A percentile compares a stretch with the other conserved stretches of the same genome.
These are phyloP conservation scores for Phytophthora sp. DNA, from an alignment of 352 stramenopile species.

Conservation along the genomic window DNA sequence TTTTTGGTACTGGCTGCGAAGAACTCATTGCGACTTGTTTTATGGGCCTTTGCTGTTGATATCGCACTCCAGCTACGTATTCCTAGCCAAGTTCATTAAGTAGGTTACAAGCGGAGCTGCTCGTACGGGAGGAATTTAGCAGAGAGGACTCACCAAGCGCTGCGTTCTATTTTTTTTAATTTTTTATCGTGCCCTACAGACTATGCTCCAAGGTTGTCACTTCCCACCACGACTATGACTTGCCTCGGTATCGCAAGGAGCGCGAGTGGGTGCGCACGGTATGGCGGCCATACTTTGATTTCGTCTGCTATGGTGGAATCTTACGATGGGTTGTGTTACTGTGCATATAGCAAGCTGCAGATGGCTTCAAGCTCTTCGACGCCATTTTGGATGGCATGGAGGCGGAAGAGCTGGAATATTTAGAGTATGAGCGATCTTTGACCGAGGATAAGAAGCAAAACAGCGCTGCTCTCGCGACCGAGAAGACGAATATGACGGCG, in stretches of 20 bases:
- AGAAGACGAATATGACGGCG: constrained; percentile 31
- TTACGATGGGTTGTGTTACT: constrained; percentile 4
- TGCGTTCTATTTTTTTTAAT: constrained; percentile 36
- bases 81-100: constrained; percentile 85
- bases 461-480: constrained; percentile 6
- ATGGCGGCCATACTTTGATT: constrained; percentile 7
- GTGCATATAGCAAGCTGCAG: constrained; percentile 61
- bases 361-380: constrained; percentile 72
- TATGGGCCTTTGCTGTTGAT: neutral
- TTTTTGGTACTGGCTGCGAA: constrained; percentile 29
- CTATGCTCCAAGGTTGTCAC: constrained; percentile 78
- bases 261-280: constrained; percentile 71
- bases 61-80: constrained; percentile 65
- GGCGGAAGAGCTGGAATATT: constrained; percentile 60
- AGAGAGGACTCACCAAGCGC: constrained; percentile 11
- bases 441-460: constrained; percentile 34
- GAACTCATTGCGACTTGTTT: constrained; percentile 1
- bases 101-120: constrained; percentile 34
- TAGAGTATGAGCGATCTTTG: constrained; percentile 61
- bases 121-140: constrained; percentile 1
- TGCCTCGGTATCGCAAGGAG: constrained; percentile 61
- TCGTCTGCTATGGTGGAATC: neutral
- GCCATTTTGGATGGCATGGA: constrained; percentile 84
- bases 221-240: constrained; percentile 64
- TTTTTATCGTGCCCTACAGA: constrained; percentile 36